Evolutionary conservation across 2,329 filamentous ascomycete species (phyloP).

Genomic region (Scytalidium sp.): DNA sequence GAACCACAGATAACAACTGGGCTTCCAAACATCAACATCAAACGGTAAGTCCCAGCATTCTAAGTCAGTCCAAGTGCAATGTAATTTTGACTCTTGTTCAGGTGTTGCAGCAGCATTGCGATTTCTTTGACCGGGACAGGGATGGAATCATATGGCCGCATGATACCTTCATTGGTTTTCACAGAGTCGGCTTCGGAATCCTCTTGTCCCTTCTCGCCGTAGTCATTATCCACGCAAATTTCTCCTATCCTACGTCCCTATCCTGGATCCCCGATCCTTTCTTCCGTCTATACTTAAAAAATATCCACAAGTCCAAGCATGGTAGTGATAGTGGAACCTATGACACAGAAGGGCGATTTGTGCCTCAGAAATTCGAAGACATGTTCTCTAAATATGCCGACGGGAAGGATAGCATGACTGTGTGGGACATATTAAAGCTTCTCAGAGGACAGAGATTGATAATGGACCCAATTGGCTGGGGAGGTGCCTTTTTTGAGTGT

Average conservation of each 20-base stretch:
- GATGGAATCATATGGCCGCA: slow-evolving; percentile 51
- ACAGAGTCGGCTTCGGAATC: slow-evolving; percentile 40
- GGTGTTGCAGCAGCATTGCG: slow-evolving; percentile 50
- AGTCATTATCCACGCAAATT: slow-evolving; percentile 44
- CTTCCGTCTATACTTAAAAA: slow-evolving; percentile 32
- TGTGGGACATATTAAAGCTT: slow-evolving; percentile 32
- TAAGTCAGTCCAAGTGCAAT: not conserved
- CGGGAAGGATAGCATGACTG: slow-evolving; percentile 34
- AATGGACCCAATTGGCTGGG: slow-evolving; percentile 40
- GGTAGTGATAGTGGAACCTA: slow-evolving; percentile 44
- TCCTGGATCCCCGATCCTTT: slow-evolving; percentile 39
- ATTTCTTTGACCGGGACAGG: slow-evolving; percentile 48
- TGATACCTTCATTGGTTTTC: slow-evolving; percentile 47
- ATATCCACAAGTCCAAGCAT: slow-evolving; percentile 36
- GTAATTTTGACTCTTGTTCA: too few relatives aligned
- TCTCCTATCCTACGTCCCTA: slow-evolving; percentile 45
- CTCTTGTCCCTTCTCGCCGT: slow-evolving; percentile 40
- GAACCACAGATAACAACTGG: slow-evolving; percentile 37
- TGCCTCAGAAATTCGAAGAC: slow-evolving; percentile 48
- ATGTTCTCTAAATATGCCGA: slow-evolving; percentile 45
- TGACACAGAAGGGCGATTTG: slow-evolving; percentile 46
- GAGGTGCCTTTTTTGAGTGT: slow-evolving; percentile 29
- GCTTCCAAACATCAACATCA: slow-evolving; percentile 34
- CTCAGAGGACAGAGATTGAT: slow-evolving; percentile 38
- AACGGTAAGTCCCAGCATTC: slow-evolving; percentile 13